Conservation (phyloP, 805 yeast genomes). For the Lipomyces orientalis region DNA sequence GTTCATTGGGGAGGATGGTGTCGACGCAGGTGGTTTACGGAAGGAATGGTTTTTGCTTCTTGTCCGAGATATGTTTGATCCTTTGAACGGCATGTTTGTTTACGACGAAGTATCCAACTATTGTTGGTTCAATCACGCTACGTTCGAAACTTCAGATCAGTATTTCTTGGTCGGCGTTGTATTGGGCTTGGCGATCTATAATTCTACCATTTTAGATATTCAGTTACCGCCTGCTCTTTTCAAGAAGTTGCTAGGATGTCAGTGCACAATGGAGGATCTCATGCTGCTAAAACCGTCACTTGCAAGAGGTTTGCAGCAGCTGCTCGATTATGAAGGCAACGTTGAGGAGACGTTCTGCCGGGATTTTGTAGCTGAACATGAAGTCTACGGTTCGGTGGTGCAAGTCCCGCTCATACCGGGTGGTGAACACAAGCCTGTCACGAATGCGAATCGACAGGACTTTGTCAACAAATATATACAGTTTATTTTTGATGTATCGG, state of each 20-base stretch:
- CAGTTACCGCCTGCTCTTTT: conserved; percentile 77
- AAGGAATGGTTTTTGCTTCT: conserved; percentile 92
- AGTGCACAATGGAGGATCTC: conserved; percentile 67
- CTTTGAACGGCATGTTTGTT: conserved; percentile 68
- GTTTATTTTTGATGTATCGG: conserved; percentile 63
- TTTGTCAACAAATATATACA: conserved; percentile 69
- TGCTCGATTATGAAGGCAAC: conserved; percentile 52
- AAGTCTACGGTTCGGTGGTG: conserved; percentile 52
- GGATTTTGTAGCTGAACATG: conserved; percentile 64
- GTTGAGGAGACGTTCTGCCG: conserved; percentile 59
- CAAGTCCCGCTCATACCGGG: conserved; percentile 60
- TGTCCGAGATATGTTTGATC: conserved; percentile 70
- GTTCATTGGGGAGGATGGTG: conserved; percentile 86
- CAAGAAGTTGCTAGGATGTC: conserved; percentile 67
- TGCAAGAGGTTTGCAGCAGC: conserved; percentile 55
- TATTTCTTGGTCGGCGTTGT: conserved; percentile 80
- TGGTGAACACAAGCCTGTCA: conserved; percentile 65
- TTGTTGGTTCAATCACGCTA: conserved; percentile 67
- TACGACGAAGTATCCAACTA: conserved; percentile 70
- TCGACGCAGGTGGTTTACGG: conserved; percentile 93
- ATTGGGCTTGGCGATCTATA: conserved; percentile 87
- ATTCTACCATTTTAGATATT: conserved; percentile 83
- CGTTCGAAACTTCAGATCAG: conserved; percentile 39
- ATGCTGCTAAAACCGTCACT: conserved; percentile 71
- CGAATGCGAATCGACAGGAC: conserved; percentile 58